phyloP scores from a whole-genome alignment of 108 stramenopile genomes.

The Cyclostephanos tholiformis region DNA sequence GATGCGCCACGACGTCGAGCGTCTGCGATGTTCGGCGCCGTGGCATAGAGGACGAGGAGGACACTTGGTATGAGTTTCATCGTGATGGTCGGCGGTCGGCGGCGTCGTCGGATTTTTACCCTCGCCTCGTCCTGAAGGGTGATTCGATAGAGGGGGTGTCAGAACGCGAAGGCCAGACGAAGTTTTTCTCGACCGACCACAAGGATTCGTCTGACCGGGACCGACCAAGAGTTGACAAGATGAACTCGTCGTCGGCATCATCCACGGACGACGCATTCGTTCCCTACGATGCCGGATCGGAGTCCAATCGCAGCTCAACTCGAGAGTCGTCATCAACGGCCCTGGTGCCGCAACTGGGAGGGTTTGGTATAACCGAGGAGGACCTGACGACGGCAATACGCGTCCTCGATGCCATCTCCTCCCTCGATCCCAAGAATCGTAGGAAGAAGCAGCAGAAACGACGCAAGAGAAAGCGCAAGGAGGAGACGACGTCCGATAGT shows the following conservation, averaged over 20 bases:
- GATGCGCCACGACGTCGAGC: conserved; percentile 2
- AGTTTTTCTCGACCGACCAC: too few relatives aligned
- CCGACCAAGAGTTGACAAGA: too few relatives aligned
- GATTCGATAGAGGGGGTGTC: too few relatives aligned
- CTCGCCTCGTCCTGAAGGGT: too few relatives aligned
- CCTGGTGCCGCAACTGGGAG: conserved; percentile 19
- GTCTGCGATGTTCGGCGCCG: conserved; percentile 17
- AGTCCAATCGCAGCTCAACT: background rate
- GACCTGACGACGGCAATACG: conserved; percentile 56
- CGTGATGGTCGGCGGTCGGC: background rate
- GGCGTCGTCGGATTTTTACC: too few relatives aligned
- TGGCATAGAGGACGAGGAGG: conserved; percentile 19
- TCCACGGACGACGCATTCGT: background rate
- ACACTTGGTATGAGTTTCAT: conserved; percentile 18
- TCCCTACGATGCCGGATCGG: background rate
- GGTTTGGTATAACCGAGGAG: conserved; percentile 42
- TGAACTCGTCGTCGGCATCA: background rate
- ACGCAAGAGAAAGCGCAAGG: conserved; percentile 13
- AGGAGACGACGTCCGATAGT: background rate
- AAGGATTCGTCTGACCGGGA: too few relatives aligned
- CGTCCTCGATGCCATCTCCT: conserved; percentile 64
- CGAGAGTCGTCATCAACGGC: background rate
- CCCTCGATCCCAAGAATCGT: conserved; percentile 39
- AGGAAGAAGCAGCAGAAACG: conserved; percentile 17
- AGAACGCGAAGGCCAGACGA: too few relatives aligned